Evolutionary conservation across 306 rosid species (phyloP), one percentile per base, ranked within the genome.

Genomic region (Amphicarpaea edgeworthii): DNA sequence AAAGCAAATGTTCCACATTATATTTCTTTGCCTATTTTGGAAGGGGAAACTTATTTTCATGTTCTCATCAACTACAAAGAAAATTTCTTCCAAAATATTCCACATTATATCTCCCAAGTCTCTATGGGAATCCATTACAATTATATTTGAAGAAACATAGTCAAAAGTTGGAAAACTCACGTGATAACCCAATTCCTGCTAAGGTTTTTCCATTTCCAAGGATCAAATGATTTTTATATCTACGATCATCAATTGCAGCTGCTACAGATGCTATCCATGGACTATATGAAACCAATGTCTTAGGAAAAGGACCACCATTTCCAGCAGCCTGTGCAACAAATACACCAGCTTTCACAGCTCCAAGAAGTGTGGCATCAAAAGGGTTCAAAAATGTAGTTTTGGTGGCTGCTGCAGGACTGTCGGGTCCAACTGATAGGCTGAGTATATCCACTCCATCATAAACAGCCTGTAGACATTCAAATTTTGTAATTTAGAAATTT

Each of bases 321-420:
- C 99, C 99, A 73, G 98, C 99, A 23, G 99, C 99, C 87, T 96
- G 99, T 46, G 94, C 99, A 37, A 96, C 98, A 89, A 96, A 96
- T 73, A 96, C 96, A 37, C 99, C 99, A 53, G 99, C 99, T 83
- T 93, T 96, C 88, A 96, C 99, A 40, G 99, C 99, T 68, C 97
- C 88, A 78, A 96, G 98, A 90, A 96, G 99, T 59, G 99, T 93
- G 16, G 91, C 99, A 88, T 96, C 99, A 79, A 96, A 96, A 61
- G 99, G 99, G 81, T 93, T 96, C 81, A 96, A 83, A 82, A 73
- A 96, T 10, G 96, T 92, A 76, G 87, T 90, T 88, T 87, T 93
- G 46, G 96, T 91, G 60, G 90, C 87, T 81, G 99, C 86, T 66
- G 98, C 88, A 82, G 99, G 97, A 83, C 99, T 86, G 79, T 90